Evolutionary conservation across 2,329 filamentous ascomycete genomes (phyloP).

Genomic region (Trichoderma sp.): DNA sequence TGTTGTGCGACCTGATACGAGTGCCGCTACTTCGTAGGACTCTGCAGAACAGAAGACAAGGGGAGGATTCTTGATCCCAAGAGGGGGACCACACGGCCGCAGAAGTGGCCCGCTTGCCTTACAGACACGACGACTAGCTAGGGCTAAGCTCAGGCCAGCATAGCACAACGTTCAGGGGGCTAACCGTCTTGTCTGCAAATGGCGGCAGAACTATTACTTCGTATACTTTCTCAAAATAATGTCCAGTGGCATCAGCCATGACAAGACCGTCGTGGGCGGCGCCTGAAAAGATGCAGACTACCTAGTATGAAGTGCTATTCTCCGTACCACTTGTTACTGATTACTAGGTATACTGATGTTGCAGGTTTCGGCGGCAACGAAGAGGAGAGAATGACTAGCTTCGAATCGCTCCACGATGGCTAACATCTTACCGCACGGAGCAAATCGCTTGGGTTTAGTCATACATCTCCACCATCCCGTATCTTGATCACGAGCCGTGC

Average conservation of each 20-base stretch:
- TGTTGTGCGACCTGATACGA: not conserved
- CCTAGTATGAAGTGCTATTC: not conserved
- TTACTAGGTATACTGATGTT: not conserved
- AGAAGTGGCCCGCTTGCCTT: conserved; percentile 21
- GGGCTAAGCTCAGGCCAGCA: conserved; percentile 10
- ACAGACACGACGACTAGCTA: not conserved
- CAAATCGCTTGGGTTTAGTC: not conserved
- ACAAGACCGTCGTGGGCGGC: not conserved
- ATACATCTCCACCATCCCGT: not conserved
- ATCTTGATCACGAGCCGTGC: not conserved
- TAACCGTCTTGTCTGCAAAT: not conserved
- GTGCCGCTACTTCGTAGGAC: not conserved
- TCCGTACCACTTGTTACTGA: not conserved
- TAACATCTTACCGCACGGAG: not conserved
- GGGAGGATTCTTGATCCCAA: not conserved
- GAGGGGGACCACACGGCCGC: conserved; percentile 13
- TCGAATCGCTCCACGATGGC: not conserved
- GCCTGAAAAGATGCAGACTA: not conserved
- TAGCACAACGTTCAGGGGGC: not conserved
- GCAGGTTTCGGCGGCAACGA: not conserved
- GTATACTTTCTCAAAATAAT: not conserved
- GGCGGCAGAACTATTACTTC: not conserved
- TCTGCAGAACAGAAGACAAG: not conserved
- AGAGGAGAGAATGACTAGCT: not conserved
- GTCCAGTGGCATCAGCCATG: not conserved